Percentiles rank a stretch among this genome's conserved stretches.
phyloP scores from a whole-genome alignment of 352 stramenopile genomes.

The Phytophthora kernoviae region DNA sequence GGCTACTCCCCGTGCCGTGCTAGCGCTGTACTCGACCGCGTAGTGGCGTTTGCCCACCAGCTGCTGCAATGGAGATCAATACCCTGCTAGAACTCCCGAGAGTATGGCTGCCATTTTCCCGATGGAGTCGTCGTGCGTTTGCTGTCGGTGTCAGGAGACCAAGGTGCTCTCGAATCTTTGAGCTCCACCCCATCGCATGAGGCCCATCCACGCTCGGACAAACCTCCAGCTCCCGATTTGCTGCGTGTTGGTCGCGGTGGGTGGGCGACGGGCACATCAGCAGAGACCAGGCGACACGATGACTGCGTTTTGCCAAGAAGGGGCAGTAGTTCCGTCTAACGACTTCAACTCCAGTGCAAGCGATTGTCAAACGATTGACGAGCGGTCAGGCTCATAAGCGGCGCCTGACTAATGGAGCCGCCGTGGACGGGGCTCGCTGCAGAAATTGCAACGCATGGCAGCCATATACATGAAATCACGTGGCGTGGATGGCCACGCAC shows the following conservation, averaged over 20 bases:
- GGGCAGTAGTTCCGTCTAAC: slow-evolving; percentile 2
- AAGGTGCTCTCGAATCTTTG: slow-evolving; percentile 12
- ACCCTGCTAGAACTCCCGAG: slow-evolving; percentile 1
- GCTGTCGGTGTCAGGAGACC: slow-evolving; percentile 3
- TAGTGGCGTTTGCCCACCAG: slow-evolving; percentile 9
- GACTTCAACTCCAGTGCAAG: slow-evolving; percentile 17
- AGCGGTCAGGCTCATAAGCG: no score
- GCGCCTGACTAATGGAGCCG: no score
- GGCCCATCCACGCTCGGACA: neutral
- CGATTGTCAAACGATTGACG: slow-evolving; percentile 2
- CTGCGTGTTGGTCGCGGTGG: slow-evolving; percentile 25
- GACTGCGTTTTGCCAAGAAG: slow-evolving; percentile 31
- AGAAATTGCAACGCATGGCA: slow-evolving; percentile 10
- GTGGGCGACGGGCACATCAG: slow-evolving; percentile 10
- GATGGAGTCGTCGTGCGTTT: slow-evolving; percentile 16
- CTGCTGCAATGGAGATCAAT: slow-evolving; percentile 16
- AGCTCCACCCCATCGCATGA: slow-evolving; percentile 9
- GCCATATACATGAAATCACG: neutral
- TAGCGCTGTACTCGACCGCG: slow-evolving; percentile 18
- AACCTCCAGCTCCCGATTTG: slow-evolving; percentile 17
- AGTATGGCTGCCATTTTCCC: slow-evolving; percentile 24
- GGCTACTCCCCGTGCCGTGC: slow-evolving; percentile 21
- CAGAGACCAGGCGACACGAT: slow-evolving; percentile 23
- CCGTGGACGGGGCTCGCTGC: neutral
- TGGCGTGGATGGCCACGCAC: no score